phyloP scores from a whole-genome alignment of 768 basidiomycete species.

The Pulveroboletus sp. region DNA sequence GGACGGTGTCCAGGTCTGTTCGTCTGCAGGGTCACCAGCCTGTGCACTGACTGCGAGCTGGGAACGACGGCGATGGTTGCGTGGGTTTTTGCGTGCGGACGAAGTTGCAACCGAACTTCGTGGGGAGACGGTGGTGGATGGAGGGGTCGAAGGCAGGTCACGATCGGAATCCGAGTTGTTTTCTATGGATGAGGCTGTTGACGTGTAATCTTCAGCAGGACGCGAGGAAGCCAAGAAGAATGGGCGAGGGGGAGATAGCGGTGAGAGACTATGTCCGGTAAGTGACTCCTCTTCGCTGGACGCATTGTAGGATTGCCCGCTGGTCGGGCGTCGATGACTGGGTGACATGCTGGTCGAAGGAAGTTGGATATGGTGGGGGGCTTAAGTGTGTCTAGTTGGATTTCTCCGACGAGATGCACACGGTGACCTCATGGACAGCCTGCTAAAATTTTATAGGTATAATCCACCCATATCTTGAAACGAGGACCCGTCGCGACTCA shows the following conservation, averaged over 20 bases:
- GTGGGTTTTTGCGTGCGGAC: conserved; percentile 17
- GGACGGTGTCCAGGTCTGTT: conserved; percentile 15
- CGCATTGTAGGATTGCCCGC: conserved; percentile 12
- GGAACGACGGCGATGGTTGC: conserved; percentile 25
- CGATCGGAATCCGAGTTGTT: conserved; percentile 31
- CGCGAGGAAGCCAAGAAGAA: conserved; percentile 33
- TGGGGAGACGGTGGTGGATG: conserved; percentile 13
- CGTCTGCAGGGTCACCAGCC: conserved; percentile 13
- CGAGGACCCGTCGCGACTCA: conserved; percentile 1
- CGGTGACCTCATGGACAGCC: conserved; percentile 1
- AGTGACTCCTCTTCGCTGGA: conserved; percentile 30
- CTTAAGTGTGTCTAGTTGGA: conserved; percentile 4
- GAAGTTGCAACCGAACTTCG: conserved; percentile 12
- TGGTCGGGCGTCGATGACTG: conserved; percentile 8
- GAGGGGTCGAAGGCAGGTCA: conserved; percentile 19
- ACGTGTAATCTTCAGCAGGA: conserved; percentile 16
- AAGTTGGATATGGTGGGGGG: background rate
- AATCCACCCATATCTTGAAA: conserved; percentile 3
- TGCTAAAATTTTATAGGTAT: conserved; percentile 1
- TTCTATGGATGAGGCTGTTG: conserved; percentile 21
- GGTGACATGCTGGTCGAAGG: conserved; percentile 11
- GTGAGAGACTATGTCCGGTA: conserved; percentile 9
- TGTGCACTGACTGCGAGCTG: conserved; percentile 23
- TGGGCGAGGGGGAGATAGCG: conserved; percentile 35
- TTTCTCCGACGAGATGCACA: background rate